These are phyloP conservation scores for Hypsizygus marmoreus DNA, from an alignment of 768 basidiomycete species.

Conservation along the genomic window DNA sequence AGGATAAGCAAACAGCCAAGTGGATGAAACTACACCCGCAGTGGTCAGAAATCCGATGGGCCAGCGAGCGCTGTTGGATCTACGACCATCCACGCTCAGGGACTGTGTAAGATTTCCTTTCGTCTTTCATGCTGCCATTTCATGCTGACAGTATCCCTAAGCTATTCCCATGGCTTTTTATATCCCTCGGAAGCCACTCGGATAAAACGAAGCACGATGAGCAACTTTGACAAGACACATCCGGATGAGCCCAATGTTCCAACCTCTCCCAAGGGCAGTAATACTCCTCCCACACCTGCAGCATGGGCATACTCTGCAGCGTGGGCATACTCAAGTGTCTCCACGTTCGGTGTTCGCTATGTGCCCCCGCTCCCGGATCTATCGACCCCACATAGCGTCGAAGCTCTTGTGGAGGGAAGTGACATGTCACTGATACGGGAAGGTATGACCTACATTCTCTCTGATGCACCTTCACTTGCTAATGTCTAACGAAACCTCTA, in stretches of 20 bases:
- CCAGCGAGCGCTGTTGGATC: conserved; percentile 93
- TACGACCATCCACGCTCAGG: conserved; percentile 96
- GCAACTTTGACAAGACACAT: conserved; percentile 48
- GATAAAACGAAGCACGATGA: conserved; percentile 56
- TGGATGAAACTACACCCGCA: conserved; percentile 91
- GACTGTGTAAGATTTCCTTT: conserved; percentile 71
- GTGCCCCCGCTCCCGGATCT: conserved; percentile 66
- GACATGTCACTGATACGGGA: conserved; percentile 73
- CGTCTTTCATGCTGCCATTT: conserved; percentile 6
- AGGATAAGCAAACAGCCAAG: conserved; percentile 91
- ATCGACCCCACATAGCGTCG: conserved; percentile 70
- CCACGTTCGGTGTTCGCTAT: conserved; percentile 81
- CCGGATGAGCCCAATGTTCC: conserved; percentile 35
- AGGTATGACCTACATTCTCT: conserved; percentile 39
- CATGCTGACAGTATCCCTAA: conserved; percentile 27
- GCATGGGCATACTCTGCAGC: conserved; percentile 30
- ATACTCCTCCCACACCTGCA: conserved; percentile 45
- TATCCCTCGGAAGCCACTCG: conserved; percentile 87
- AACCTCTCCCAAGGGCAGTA: conserved; percentile 25
- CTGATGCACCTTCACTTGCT: conserved; percentile 3
- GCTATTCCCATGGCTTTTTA: conserved; percentile 92
- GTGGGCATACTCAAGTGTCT: conserved; percentile 86
- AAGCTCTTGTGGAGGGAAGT: conserved; percentile 92
- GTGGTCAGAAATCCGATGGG: conserved; percentile 81
- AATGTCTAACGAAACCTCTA: no score